Base-by-base conservation (phyloP, 2,329 filamentous ascomycete genomes). In the Sphaerulina musiva region DNA sequence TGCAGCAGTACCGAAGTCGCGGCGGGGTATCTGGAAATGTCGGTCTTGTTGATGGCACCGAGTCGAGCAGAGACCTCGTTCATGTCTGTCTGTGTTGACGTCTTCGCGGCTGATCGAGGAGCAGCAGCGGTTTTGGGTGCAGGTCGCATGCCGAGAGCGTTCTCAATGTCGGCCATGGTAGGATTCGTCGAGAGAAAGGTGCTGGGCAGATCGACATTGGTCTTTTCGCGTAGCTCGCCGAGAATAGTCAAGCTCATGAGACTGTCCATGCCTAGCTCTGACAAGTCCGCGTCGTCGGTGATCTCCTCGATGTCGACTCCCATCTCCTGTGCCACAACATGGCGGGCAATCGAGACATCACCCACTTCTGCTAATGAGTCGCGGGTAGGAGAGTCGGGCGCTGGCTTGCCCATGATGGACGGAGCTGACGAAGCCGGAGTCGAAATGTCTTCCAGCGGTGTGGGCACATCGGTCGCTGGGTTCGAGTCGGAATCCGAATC, bases 111-210 rank as follows among this genome's bases (percentile, higher is more conserved):
- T 23, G 48, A 26, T 31, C 48, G 43, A 41, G 56, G 51, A 45
- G 56, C 59, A 65, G 56, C 52, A 43, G 56, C 59, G 64, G 55
- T 57, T 50, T 64, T 65, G 32, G 66, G 55, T 55, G 70, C 69
- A 43, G 62, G 58, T 53, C 74, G 73, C 75, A 78, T 77, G 51
- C 81, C 83, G 2, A 87, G 78, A 36, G 79, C 78, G 53, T 78
- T 79, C 68, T 86, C 83, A 54, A 86, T 81, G 58, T 84, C 81
- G 61, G 81, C 79, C 46, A 86, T 80, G 2, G 80, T 81, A 8
- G 79, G 76, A 65, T 84, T 83, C 60, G 78, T 76, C 11, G 79
- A 76, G 48, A 87, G 75, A 53, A 86, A 80, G 58, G 74, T 76
- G 4, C 74, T 74, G 7, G 76, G 74, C 42, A 78, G 71, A 53